Evolutionary conservation across 805 yeast species (phyloP), one percentile per base, ranked within the genome.

Genomic region (Pichia thaimueangensis): DNA sequence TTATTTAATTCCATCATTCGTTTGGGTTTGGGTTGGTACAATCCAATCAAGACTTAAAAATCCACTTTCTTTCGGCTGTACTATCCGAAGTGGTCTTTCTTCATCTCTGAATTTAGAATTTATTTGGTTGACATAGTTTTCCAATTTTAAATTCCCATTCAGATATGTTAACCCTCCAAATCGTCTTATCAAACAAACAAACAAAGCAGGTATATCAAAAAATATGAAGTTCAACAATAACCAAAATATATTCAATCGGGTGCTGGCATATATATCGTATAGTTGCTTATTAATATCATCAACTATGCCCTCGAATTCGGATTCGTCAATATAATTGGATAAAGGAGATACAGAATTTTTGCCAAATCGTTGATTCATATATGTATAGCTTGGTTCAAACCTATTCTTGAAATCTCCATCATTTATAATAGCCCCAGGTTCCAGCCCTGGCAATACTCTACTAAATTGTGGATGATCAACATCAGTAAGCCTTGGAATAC

Each of bases 21-120:
- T n/a, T n/a, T n/a, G n/a, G n/a, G n/a, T 32, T 37, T 27, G 76
- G 37, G 50, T 62, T 1, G 80, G 78, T 4, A 79, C 62, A 49
- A 73, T 70, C 47, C 77, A 68, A 54, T 80, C 86, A 49, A 75
- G 58, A 12, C 82, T 74, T 6, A 80, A 57, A 55, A 70, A 80
- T 1, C 78, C 86, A 24, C 74, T 65, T 39, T 66, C 55, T 38
- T 71, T 53, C 1, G 84, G 84, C 5, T 74, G 66, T 1, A 81
- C 66, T 9, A 82, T 46, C 24, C 53, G 50, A 13, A 75, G 53
- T 11, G 59, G 62, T 30, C 54, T 47, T 4, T 44, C 45, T 21
- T 45, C 42, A 29, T 56, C 50, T 6, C 46, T 30, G 3, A 57
- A 50, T 4, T 32, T 39, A 4, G 38, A 35, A 45, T 74, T 74